Conservation (phyloP, 306 rosid species). For the Lablab purpureus region DNA sequence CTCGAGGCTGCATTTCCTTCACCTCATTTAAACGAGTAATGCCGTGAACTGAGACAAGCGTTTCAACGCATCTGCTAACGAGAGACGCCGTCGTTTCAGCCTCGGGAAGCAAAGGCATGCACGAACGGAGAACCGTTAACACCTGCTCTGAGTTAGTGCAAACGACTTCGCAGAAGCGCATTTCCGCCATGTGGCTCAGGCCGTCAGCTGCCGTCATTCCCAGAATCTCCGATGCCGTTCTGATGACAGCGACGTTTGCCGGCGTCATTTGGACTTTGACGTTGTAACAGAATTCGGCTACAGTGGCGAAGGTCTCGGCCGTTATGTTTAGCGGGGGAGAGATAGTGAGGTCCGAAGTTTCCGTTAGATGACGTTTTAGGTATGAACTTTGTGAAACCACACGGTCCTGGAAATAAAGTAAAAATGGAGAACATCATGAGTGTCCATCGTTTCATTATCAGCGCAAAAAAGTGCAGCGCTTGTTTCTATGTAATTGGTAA, state of each 20-base stretch:
- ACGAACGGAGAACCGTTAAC: slow-evolving; percentile 66
- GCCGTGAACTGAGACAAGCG: slow-evolving; percentile 44
- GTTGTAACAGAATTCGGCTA: slow-evolving; percentile 73
- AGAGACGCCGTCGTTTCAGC: slow-evolving; percentile 72
- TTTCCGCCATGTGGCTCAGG: slow-evolving; percentile 57
- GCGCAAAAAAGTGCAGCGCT: slow-evolving; percentile 36
- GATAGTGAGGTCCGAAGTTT: slow-evolving; percentile 54
- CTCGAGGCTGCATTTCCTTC: slow-evolving; percentile 49
- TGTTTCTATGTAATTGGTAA: slow-evolving; percentile 27
- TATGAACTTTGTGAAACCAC: slow-evolving; percentile 64
- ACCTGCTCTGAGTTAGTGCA: slow-evolving; percentile 57
- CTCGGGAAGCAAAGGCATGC: slow-evolving; percentile 71
- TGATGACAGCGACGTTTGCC: slow-evolving; percentile 63
- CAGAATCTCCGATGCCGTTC: slow-evolving; percentile 70
- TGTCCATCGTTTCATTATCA: slow-evolving; percentile 28
- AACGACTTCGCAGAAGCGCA: slow-evolving; percentile 54
- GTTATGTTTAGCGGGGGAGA: slow-evolving; percentile 70
- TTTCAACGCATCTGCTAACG: slow-evolving; percentile 66
- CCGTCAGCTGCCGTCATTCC: slow-evolving; percentile 62
- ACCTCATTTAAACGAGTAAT: slow-evolving; percentile 53
- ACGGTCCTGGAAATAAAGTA: slow-evolving; percentile 55
- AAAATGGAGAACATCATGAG: slow-evolving; percentile 36
- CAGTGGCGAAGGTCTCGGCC: slow-evolving; percentile 59
- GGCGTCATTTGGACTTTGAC: slow-evolving; percentile 59
- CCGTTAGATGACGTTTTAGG: slow-evolving; percentile 62